These are phyloP conservation scores for Cryptococcus deneoformans DNA, from an alignment of 1,284 basidiomycete species.

Conservation along the genomic window DNA sequence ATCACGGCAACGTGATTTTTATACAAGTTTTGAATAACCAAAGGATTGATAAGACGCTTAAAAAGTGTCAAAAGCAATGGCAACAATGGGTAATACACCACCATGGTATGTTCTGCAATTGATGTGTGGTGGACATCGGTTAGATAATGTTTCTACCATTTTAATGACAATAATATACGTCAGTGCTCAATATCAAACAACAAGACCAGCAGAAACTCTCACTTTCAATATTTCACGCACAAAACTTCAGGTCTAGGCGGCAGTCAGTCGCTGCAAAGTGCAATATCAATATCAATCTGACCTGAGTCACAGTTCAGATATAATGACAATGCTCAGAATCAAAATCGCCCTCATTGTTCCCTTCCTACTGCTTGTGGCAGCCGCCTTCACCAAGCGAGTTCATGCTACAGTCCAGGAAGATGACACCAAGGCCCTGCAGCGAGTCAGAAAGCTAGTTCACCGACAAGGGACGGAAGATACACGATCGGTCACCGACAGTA, in stretches of 20 bases:
- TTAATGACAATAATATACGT: background rate
- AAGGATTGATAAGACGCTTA: too few species aligned
- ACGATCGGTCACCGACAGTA: background rate
- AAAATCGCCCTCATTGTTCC: constrained; percentile 1
- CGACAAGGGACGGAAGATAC: background rate
- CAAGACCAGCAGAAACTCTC: background rate
- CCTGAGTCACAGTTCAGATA: background rate
- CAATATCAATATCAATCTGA: background rate
- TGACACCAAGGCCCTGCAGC: background rate
- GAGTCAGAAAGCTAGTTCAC: background rate
- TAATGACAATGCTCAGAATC: constrained; percentile 2
- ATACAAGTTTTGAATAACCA: too few species aligned
- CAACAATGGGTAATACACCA: too few species aligned
- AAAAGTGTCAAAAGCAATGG: too few species aligned
- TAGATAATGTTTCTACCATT: background rate
- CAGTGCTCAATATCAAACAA: background rate
- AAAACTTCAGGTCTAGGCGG: background rate
- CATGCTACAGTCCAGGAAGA: background rate
- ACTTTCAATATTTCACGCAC: background rate
- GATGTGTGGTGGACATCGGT: background rate
- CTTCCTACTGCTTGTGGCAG: background rate
- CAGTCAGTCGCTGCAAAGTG: background rate
- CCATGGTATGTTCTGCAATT: too few species aligned
- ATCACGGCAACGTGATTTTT: too few species aligned
- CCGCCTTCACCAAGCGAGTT: background rate